A percentile compares a stretch with the other conserved stretches of the same genome.
phyloP scores from a whole-genome alignment of 805 yeast genomes.

The Barnettozyma populi region DNA sequence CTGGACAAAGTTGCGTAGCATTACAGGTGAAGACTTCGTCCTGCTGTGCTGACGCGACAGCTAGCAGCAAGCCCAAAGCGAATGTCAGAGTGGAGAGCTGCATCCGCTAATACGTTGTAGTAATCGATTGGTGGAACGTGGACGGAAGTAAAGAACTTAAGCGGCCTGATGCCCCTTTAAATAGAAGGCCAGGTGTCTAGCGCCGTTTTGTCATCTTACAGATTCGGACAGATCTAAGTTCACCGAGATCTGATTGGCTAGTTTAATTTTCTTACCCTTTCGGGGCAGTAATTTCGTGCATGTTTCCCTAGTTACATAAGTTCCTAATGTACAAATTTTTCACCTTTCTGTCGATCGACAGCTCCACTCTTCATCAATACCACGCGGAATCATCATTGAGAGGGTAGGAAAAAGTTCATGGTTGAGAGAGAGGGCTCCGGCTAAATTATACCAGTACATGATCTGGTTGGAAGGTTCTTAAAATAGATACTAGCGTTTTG shows the following conservation, averaged over 20 bases:
- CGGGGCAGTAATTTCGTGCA: neutral
- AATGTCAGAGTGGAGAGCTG: neutral
- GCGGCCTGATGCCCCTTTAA: no score
- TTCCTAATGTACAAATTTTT: neutral
- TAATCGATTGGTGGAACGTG: no score
- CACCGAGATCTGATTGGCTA: neutral
- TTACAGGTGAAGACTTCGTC: conserved; percentile 38
- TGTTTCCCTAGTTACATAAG: neutral
- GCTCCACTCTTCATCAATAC: no score
- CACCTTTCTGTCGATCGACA: no score
- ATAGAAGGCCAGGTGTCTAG: no score
- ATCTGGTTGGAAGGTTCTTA: no score
- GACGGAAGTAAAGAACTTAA: no score
- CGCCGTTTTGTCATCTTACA: neutral
- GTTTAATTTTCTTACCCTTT: neutral
- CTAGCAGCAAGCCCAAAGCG: neutral
- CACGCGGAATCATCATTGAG: no score
- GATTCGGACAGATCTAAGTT: neutral
- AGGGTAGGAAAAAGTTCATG: no score
- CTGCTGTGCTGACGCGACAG: conserved; percentile 1
- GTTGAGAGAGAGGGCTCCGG: no score
- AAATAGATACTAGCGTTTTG: no score
- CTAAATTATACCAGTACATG: no score
- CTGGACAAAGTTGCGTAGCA: conserved; percentile 59
- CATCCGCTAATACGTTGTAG: neutral